Percentiles rank a stretch among this genome's conserved stretches.
These are phyloP conservation scores for Spinellus fusiger DNA, from an alignment of 192 early-diverging fungal species.

Conservation along the genomic window DNA sequence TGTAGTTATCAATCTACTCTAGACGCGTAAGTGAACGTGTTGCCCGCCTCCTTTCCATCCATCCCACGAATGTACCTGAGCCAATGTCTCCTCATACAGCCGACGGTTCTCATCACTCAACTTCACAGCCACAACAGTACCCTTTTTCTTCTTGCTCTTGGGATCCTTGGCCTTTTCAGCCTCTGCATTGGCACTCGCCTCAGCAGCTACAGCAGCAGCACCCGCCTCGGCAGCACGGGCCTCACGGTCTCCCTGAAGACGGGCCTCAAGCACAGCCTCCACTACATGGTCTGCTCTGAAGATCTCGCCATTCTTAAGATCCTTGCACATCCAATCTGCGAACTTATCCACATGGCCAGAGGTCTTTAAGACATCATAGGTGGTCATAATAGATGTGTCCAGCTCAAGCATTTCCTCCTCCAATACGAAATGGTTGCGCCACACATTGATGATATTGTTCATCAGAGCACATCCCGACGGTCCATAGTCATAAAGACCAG, in stretches of 20 bases:
- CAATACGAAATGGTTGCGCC: slow-evolving; percentile 96
- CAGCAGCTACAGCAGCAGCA: slow-evolving; percentile 15
- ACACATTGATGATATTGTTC: slow-evolving; percentile 82
- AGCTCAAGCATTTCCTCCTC: slow-evolving; percentile 99
- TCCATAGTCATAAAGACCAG: slow-evolving; percentile 97
- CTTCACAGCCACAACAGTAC: slow-evolving; percentile 52
- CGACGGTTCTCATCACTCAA: slow-evolving; percentile 54
- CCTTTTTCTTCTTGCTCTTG: slow-evolving; percentile 71
- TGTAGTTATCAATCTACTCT: slow-evolving; percentile 97
- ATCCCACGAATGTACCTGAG: too few species aligned
- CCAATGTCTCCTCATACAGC: slow-evolving; percentile 83
- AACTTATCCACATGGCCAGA: slow-evolving; percentile 99
- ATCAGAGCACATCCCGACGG: slow-evolving; percentile 91
- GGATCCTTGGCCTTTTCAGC: slow-evolving; percentile 43
- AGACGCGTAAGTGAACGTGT: slow-evolving; percentile 40
- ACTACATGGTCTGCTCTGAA: slow-evolving; percentile 97
- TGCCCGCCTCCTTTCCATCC: too few species aligned
- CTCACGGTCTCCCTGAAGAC: slow-evolving; percentile 80
- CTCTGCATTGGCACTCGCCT: slow-evolving; percentile 7
- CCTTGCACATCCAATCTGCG: slow-evolving; percentile 97
- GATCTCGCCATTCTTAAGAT: slow-evolving; percentile 86
- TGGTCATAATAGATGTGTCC: slow-evolving; percentile 97
- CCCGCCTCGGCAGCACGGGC: slow-evolving; percentile 52
- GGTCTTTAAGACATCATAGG: slow-evolving; percentile 89
- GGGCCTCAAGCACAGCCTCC: slow-evolving; percentile 85